Evolutionary conservation across 495 filamentous ascomycete species (phyloP).

Genomic region (Lasiosphaeria hispida): DNA sequence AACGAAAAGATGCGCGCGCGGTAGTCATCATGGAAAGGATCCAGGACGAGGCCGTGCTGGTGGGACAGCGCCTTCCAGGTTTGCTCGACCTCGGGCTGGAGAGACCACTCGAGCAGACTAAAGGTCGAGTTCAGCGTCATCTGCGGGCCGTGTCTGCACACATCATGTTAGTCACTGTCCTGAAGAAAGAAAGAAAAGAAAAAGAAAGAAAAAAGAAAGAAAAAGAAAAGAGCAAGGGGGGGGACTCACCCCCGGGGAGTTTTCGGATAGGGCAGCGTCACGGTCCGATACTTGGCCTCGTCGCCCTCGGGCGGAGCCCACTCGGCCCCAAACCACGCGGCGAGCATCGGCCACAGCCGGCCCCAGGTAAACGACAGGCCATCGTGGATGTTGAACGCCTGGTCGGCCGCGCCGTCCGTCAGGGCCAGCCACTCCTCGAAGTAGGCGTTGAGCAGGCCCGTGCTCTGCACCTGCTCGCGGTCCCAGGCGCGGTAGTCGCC

Average conservation of each 20-base stretch:
- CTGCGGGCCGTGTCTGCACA: constrained; percentile 36
- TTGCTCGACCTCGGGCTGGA: constrained; percentile 40
- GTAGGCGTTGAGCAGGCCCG: constrained; percentile 44
- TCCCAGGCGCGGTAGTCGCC: constrained; percentile 43
- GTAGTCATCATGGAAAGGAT: constrained; percentile 20
- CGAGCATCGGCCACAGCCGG: constrained; percentile 45
- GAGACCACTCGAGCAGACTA: constrained; percentile 45
- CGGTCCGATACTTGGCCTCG: constrained; percentile 22
- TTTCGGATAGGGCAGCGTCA: constrained; percentile 11
- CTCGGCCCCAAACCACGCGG: constrained; percentile 41
- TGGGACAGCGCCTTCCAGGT: constrained; percentile 39
- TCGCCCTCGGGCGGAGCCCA: constrained; percentile 29
- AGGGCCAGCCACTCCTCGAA: constrained; percentile 53
- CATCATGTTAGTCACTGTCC: not conserved
- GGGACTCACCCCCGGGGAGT: constrained; percentile 31
- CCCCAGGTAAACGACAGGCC: constrained; percentile 43
- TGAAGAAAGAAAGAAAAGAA: not conserved
- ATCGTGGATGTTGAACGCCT: constrained; percentile 49
- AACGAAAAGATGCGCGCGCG: constrained; percentile 21
- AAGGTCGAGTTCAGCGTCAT: constrained; percentile 36
- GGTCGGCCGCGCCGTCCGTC: constrained; percentile 30
- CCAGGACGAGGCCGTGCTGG: constrained; percentile 12
- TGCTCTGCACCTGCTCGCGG: constrained; percentile 37
- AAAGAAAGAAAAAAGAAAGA: not conserved
- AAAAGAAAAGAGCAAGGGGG: not conserved